Percentiles rank a stretch among this genome's conserved stretches.
Evolutionary conservation across 75 land plant species (phyloP).

Genomic region (Adiantum capillusveneris): DNA sequence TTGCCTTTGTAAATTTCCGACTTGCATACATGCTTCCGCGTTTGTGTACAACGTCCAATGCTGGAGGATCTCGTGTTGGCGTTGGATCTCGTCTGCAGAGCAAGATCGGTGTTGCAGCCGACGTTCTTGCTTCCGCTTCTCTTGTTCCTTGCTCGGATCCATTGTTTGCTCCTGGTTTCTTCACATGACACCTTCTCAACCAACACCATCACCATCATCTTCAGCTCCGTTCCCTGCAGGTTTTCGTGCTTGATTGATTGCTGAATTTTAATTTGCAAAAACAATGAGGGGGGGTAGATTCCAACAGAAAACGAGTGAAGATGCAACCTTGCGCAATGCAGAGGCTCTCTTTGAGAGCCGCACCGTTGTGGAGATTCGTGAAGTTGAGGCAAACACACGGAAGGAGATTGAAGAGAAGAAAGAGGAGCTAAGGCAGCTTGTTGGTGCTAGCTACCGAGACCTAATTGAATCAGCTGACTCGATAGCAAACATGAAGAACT

Average conservation of each 20-base stretch:
- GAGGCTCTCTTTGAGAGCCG: constrained; percentile 82
- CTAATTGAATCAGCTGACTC: constrained; percentile 97
- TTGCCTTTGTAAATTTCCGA: no score
- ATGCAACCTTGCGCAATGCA: constrained; percentile 56
- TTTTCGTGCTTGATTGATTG: not conserved
- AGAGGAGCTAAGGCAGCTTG: constrained; percentile 90
- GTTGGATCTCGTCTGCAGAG: no score
- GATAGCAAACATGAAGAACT: constrained; percentile 65
- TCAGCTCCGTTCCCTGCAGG: no score
- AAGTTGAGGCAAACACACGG: constrained; percentile 59
- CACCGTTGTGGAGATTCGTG: constrained; percentile 83
- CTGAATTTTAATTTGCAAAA: not conserved
- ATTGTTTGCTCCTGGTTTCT: no score
- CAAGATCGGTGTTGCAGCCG: no score
- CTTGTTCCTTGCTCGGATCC: no score
- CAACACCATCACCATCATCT: no score
- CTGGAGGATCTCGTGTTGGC: no score
- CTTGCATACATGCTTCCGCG: no score
- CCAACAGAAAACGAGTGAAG: constrained; percentile 20
- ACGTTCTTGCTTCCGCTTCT: no score
- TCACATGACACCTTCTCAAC: no score
- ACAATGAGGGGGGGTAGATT: constrained; percentile 40
- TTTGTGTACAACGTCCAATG: no score
- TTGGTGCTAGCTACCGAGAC: constrained; percentile 91
- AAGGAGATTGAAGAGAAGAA: constrained; percentile 67